Evolutionary conservation across 1,139 yeast species (phyloP).

Genomic region (Saccharomyces pastorianus): DNA sequence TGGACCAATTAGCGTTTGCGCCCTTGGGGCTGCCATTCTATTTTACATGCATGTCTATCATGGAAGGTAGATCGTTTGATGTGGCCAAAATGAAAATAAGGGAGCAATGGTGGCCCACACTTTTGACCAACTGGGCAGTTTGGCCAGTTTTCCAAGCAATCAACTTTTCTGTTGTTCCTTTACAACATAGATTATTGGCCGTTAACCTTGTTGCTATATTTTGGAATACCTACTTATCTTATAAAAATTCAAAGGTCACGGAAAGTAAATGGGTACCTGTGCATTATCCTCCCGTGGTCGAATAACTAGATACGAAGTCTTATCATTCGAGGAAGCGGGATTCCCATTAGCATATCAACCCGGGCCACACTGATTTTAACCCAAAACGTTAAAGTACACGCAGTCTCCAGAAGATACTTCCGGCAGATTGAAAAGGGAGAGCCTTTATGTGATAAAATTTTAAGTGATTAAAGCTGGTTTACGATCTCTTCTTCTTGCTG

Average conservation of each 20-base stretch:
- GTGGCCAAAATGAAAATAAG: slow-evolving; percentile 38
- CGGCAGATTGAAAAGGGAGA: too few species aligned
- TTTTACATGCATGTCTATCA: slow-evolving; percentile 54
- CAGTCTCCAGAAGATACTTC: too few species aligned
- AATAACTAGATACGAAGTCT: slow-evolving; percentile 14
- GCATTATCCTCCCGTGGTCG: slow-evolving; percentile 35
- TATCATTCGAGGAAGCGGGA: too few species aligned
- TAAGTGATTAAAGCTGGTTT: background rate
- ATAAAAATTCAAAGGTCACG: slow-evolving; percentile 34
- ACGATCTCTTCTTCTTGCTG: background rate
- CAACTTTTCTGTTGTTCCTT: slow-evolving; percentile 68
- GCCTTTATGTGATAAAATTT: background rate
- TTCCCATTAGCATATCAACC: too few species aligned
- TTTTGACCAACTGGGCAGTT: slow-evolving; percentile 66
- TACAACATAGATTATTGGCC: slow-evolving; percentile 54
- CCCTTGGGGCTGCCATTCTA: slow-evolving; percentile 68
- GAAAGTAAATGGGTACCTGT: slow-evolving; percentile 23
- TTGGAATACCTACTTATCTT: slow-evolving; percentile 79
- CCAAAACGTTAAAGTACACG: too few species aligned
- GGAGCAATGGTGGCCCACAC: slow-evolving; percentile 51
- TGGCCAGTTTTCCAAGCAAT: slow-evolving; percentile 79
- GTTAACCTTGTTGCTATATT: slow-evolving; percentile 69
- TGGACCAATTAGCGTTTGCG: slow-evolving; percentile 71
- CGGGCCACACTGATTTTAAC: background rate
- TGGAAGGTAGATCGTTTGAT: slow-evolving; percentile 44